Evolutionary conservation across 768 basidiomycete genomes (phyloP).

Genomic region (Suillus ampliporus): DNA sequence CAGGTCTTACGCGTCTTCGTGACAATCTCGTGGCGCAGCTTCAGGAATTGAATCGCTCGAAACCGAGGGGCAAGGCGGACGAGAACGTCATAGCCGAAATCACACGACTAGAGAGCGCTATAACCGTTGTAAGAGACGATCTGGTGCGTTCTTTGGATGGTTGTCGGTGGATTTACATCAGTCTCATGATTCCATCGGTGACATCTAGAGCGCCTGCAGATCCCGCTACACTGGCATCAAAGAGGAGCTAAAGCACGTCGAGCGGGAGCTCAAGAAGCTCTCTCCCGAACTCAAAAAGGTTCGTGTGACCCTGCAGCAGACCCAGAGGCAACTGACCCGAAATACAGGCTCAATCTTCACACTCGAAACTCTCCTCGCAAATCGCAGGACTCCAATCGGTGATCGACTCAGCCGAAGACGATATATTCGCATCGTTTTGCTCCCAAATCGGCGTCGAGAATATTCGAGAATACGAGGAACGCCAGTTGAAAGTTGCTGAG

Average conservation of each 20-base stretch:
- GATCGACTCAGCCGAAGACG: conserved; percentile 82
- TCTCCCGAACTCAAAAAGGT: conserved; percentile 79
- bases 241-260: conserved; percentile 83
- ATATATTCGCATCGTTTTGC: conserved; percentile 81
- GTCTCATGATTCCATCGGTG: background rate
- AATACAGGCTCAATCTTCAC: conserved; percentile 57
- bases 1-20: conserved; percentile 61
- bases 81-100: conserved; percentile 81
- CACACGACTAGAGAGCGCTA: conserved; percentile 77
- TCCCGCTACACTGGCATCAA: conserved; percentile 77
- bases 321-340: background rate
- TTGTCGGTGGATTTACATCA: background rate
- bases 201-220: conserved; percentile 70
- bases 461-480: conserved; percentile 94
- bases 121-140: conserved; percentile 81
- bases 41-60: conserved; percentile 82
- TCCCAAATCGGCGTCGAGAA: conserved; percentile 73
- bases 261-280: conserved; percentile 68
- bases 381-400: conserved; percentile 58
- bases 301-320: background rate
- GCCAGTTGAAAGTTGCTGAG: conserved; percentile 86
- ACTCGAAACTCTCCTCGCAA: conserved; percentile 56
- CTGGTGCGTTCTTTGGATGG: conserved; percentile 53
- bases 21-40: conserved; percentile 77
- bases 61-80: conserved; percentile 83